phyloP scores from a whole-genome alignment of 768 basidiomycete species.

The Dioszegia hungarica region DNA sequence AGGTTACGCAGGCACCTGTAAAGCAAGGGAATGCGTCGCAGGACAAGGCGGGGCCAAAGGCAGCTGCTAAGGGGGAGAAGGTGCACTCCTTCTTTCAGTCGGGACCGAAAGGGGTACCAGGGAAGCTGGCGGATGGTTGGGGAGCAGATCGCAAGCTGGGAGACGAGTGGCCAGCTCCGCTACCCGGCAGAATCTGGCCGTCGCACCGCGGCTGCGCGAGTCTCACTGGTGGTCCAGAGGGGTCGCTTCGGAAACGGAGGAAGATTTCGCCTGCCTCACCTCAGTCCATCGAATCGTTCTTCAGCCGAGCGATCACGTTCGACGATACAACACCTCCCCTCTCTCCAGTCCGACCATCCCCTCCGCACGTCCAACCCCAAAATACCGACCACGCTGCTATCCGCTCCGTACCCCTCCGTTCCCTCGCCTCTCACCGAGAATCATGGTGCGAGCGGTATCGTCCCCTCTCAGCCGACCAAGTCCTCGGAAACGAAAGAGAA shows the following conservation, averaged over 20 bases:
- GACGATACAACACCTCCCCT: not conserved
- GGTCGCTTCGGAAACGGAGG: not conserved
- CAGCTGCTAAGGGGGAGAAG: slow-evolving; percentile 7
- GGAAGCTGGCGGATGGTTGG: slow-evolving; percentile 30
- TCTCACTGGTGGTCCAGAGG: not conserved
- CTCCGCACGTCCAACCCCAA: not conserved
- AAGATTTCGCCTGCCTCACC: not conserved
- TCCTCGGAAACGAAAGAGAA: slow-evolving; percentile 45
- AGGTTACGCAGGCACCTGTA: not conserved
- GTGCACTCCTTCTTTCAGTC: slow-evolving; percentile 30
- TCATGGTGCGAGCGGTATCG: slow-evolving; percentile 46
- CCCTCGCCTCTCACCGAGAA: slow-evolving; percentile 18
- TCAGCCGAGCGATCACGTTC: not conserved
- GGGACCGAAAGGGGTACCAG: slow-evolving; percentile 1
- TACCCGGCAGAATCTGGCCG: slow-evolving; percentile 20
- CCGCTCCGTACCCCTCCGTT: slow-evolving; percentile 2
- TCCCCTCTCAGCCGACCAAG: slow-evolving; percentile 33
- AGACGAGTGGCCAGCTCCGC: slow-evolving; percentile 30
- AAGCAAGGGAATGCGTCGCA: not conserved
- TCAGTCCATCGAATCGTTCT: not conserved
- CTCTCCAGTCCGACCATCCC: not conserved
- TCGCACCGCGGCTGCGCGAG: not conserved
- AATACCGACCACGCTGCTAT: slow-evolving; percentile 20
- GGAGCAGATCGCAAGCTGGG: slow-evolving; percentile 28
- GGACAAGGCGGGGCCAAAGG: not conserved